A percentile compares a stretch with the other conserved stretches of the same genome.
Conservation (phyloP, 2,329 filamentous ascomycete genomes). For the Pestalotiopsis fici region DNA sequence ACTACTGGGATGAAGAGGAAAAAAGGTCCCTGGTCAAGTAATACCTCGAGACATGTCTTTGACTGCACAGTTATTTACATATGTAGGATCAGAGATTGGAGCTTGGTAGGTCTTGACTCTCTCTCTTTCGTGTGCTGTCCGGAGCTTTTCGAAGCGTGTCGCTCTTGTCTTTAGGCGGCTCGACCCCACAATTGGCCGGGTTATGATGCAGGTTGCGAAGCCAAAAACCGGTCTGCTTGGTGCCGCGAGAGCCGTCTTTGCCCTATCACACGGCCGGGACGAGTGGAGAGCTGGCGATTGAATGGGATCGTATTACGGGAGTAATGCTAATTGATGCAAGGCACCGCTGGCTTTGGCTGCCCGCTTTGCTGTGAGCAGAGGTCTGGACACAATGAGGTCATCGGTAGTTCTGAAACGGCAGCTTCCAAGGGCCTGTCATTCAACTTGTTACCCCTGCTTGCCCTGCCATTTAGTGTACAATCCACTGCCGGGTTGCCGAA, state of each 20-base stretch:
- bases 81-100: background rate
- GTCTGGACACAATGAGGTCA: constrained; percentile 3
- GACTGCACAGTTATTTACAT: background rate
- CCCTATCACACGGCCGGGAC: background rate
- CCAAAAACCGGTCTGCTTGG: background rate
- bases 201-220: background rate
- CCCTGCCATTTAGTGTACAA: too few relatives aligned
- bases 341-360: background rate
- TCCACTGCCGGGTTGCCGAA: constrained; percentile 2
- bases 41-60: background rate
- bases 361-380: background rate
- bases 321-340: background rate
- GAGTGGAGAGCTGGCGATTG: background rate
- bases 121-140: background rate
- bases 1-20: background rate
- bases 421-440: background rate
- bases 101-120: background rate
- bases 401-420: background rate
- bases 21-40: background rate
- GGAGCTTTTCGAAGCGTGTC: background rate
- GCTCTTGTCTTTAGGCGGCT: background rate
- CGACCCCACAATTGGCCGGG: background rate
- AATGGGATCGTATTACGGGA: background rate
- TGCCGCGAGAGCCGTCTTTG: background rate
- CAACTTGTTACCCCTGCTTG: background rate